These are phyloP conservation scores for Trypanosoma caninum DNA, from an alignment of 208 protist species.

Conservation along the genomic window DNA sequence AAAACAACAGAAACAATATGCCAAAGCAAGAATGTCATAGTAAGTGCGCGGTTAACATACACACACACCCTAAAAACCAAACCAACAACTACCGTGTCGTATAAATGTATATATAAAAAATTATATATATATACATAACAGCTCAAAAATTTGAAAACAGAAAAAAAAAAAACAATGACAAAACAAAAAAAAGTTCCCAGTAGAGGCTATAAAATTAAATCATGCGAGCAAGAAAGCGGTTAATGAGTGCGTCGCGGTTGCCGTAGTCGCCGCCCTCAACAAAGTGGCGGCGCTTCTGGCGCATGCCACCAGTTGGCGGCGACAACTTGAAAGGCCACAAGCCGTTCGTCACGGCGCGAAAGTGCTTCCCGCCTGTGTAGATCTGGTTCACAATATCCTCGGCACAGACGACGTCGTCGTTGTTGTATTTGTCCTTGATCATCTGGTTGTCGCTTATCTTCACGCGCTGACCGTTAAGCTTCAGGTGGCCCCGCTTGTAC, in stretches of 20 bases:
- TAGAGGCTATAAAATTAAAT: conserved; percentile 77
- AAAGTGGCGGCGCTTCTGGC: conserved; percentile 97
- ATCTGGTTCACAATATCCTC: conserved; percentile 99
- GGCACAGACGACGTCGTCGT: conserved; percentile 95
- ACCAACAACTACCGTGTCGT: not conserved
- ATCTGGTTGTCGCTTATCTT: conserved; percentile 96
- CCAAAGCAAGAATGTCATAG: too few relatives aligned
- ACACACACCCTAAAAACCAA: conserved; percentile 1
- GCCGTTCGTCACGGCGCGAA: conserved; percentile 97
- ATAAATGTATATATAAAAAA: conserved; percentile 1
- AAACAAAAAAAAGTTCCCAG: conserved; percentile 7
- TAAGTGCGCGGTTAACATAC: too few relatives aligned
- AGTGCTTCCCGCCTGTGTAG: conserved; percentile 98
- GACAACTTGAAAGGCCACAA: conserved; percentile 99
- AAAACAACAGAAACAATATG: not conserved
- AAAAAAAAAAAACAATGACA: conserved; percentile 16
- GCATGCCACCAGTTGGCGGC: conserved; percentile 95
- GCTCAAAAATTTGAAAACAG: not conserved
- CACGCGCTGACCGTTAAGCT: conserved; percentile 96
- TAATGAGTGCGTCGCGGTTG: conserved; percentile 99
- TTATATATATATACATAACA: too few relatives aligned
- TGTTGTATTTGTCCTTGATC: conserved; percentile 95
- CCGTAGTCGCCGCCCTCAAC: conserved; percentile 99
- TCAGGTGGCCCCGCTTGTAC: conserved; percentile 99
- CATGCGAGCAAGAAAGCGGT: conserved; percentile 97